Percentiles rank a stretch among this genome's conserved stretches.
Evolutionary conservation across 805 yeast species (phyloP).

Genomic region (Metschnikowia vanudenii): DNA sequence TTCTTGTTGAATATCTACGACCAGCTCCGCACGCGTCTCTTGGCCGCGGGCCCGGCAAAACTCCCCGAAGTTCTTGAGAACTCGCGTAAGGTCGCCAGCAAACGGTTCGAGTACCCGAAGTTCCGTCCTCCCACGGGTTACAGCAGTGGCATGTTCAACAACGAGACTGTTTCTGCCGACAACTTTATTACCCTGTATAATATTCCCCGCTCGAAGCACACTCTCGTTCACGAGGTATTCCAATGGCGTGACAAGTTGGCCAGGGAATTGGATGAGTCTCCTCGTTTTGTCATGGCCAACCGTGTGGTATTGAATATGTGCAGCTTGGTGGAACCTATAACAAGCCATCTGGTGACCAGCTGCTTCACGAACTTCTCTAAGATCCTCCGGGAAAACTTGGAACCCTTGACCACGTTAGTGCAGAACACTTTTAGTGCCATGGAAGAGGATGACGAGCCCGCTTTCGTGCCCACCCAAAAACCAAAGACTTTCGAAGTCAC

Average conservation of each 20-base stretch:
- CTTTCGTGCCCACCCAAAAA: not conserved
- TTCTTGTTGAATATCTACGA: constrained; percentile 80
- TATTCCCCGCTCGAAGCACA: constrained; percentile 52
- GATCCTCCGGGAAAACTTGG: constrained; percentile 51
- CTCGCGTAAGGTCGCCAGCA: constrained; percentile 74
- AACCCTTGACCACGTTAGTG: constrained; percentile 58
- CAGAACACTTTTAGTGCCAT: constrained; percentile 31
- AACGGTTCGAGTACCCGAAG: constrained; percentile 78
- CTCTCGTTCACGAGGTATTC: constrained; percentile 58
- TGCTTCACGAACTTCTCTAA: constrained; percentile 8
- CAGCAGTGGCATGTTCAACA: constrained; percentile 48
- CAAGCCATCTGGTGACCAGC: constrained; percentile 26
- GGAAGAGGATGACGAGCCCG: not conserved
- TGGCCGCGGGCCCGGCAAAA: constrained; percentile 42
- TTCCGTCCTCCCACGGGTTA: constrained; percentile 40
- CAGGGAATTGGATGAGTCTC: constrained; percentile 76
- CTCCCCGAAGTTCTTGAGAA: constrained; percentile 62
- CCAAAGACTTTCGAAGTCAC: not conserved
- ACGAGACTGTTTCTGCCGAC: constrained; percentile 41
- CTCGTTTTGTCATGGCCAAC: constrained; percentile 80
- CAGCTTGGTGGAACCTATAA: constrained; percentile 52
- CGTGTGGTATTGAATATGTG: constrained; percentile 67
- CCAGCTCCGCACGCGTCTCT: constrained; percentile 60
- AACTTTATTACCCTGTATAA: constrained; percentile 62
- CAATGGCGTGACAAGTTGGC: constrained; percentile 85